Percentiles rank a stretch among this genome's conserved stretches.
These are phyloP conservation scores for Zygnema cylindricum DNA, from an alignment of 139 green algal genomes.

Conservation along the genomic window DNA sequence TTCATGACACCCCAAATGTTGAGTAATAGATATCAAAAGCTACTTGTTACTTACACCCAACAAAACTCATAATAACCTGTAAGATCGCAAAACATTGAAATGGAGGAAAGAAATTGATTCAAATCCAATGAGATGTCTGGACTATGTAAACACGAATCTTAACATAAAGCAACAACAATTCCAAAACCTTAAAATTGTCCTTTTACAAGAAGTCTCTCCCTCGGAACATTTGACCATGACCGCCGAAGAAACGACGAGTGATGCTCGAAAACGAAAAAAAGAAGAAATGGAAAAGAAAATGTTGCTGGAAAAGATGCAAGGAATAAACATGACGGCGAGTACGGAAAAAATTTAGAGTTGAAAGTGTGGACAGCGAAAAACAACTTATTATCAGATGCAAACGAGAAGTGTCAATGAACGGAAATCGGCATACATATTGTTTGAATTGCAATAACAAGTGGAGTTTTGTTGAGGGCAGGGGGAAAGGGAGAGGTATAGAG, in stretches of 20 bases:
- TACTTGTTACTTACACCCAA: no score
- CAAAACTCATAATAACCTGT: no score
- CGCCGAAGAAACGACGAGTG: slow-evolving; percentile 89
- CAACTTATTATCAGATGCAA: slow-evolving; percentile 83
- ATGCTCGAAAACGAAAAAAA: slow-evolving; percentile 80
- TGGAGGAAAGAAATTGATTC: no score
- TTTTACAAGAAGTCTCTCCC: no score
- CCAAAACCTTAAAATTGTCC: no score
- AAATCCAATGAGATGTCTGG: no score
- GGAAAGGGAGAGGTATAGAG: background rate
- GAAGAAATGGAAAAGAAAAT: slow-evolving; percentile 83
- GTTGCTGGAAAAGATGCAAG: slow-evolving; percentile 77
- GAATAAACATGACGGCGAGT: slow-evolving; percentile 70
- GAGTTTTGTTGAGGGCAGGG: slow-evolving; percentile 97
- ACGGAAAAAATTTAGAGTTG: slow-evolving; percentile 96
- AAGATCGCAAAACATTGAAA: no score
- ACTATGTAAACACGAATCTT: no score
- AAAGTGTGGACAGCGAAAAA: slow-evolving; percentile 90
- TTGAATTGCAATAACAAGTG: slow-evolving; percentile 85
- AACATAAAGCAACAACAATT: no score
- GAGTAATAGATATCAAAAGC: no score
- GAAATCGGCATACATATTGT: slow-evolving; percentile 85
- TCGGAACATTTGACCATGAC: slow-evolving; percentile 76
- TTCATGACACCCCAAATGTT: no score
- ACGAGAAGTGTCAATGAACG: slow-evolving; percentile 76